Evolutionary conservation across 805 yeast species (phyloP).

Genomic region (Zygosaccharomyces kombuchaensis): DNA sequence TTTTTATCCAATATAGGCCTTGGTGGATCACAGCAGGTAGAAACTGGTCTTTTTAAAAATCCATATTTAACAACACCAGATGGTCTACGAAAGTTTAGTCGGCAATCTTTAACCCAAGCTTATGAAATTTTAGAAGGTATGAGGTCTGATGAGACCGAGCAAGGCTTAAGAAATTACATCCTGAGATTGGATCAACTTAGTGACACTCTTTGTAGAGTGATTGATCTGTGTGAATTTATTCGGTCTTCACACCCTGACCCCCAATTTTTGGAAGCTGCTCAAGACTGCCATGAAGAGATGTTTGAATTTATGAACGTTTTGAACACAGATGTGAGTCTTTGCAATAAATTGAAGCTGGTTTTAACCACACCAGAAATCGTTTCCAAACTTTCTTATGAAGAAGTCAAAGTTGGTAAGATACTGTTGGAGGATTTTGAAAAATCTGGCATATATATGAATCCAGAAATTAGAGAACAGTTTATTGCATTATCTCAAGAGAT

Average conservation of each 20-base stretch:
- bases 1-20: slow-evolving; percentile 10
- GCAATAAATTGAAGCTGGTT: slow-evolving; percentile 53
- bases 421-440: slow-evolving; percentile 80
- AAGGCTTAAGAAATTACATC: slow-evolving; percentile 50
- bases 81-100: slow-evolving; percentile 66
- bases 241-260: slow-evolving; percentile 81
- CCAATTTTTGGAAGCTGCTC: slow-evolving; percentile 73
- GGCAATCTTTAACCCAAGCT: slow-evolving; percentile 61
- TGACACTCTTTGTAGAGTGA: slow-evolving; percentile 85
- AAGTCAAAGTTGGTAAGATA: slow-evolving; percentile 73
- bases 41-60: slow-evolving; percentile 71
- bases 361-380: slow-evolving; percentile 37
- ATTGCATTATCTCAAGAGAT: slow-evolving; percentile 76
- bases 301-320: slow-evolving; percentile 90
- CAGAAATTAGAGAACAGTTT: slow-evolving; percentile 59
- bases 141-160: slow-evolving; percentile 41
- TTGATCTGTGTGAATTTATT: slow-evolving; percentile 89
- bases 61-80: slow-evolving; percentile 63
- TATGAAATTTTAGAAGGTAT: slow-evolving; percentile 56
- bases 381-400: slow-evolving; percentile 58
- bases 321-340: slow-evolving; percentile 76
- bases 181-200: slow-evolving; percentile 74
- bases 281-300: slow-evolving; percentile 79
- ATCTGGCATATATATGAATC: slow-evolving; percentile 81
- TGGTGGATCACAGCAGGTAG: slow-evolving; percentile 9